Evolutionary conservation across 805 yeast genomes (phyloP).

Genomic region (Brettanomyces anomalus): DNA sequence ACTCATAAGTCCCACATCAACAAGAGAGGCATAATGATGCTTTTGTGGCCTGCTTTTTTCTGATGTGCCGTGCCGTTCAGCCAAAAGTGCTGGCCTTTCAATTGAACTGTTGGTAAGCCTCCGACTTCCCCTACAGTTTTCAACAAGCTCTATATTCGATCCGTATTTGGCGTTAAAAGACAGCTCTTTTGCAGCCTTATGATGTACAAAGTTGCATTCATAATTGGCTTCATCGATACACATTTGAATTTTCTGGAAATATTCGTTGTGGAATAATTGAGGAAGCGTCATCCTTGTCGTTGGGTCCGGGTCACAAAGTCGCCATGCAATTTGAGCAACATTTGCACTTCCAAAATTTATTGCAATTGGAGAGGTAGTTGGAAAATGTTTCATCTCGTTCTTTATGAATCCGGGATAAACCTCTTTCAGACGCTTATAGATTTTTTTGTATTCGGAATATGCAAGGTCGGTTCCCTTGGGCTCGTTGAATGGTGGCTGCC

Average conservation of each 20-base stretch:
- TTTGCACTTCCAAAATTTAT: constrained; percentile 13
- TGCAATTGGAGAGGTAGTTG: constrained; percentile 27
- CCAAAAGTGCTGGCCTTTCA: too few species aligned
- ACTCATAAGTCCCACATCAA: constrained; percentile 1
- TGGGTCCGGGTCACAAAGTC: constrained; percentile 57
- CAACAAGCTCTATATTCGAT: constrained; percentile 3
- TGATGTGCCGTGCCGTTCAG: not conserved
- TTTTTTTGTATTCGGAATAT: constrained; percentile 45
- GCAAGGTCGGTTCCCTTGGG: constrained; percentile 38
- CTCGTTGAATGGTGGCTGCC: constrained; percentile 50
- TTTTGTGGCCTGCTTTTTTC: not conserved
- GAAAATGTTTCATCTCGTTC: constrained; percentile 46
- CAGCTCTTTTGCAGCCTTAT: constrained; percentile 5
- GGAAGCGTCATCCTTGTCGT: constrained; percentile 44
- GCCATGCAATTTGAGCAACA: constrained; percentile 39
- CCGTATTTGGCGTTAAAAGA: constrained; percentile 5
- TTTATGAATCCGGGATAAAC: constrained; percentile 37
- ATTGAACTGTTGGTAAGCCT: not conserved
- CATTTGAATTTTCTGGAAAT: constrained; percentile 51
- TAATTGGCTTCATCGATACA: constrained; percentile 41
- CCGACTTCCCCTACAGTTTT: not conserved
- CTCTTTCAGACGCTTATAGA: constrained; percentile 28
- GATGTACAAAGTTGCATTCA: constrained; percentile 18
- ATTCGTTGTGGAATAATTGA: constrained; percentile 50
- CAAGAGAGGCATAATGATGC: not conserved